Conservation (phyloP, 2,329 filamentous ascomycete genomes). For the Colletotrichum lindemuthianum region DNA sequence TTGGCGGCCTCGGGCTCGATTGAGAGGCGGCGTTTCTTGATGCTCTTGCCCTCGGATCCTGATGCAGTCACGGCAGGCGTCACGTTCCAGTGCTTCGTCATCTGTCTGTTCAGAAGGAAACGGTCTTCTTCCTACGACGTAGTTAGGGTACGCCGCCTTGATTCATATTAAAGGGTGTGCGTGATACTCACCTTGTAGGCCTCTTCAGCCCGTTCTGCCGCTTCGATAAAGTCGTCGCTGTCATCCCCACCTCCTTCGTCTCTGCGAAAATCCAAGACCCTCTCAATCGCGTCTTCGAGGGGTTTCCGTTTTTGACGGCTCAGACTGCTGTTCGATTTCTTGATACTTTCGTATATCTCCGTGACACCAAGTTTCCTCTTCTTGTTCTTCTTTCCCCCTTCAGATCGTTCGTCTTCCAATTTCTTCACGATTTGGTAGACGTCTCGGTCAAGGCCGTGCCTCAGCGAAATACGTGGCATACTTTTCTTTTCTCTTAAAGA, state of each 20-base stretch:
- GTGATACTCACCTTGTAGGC: constrained; percentile 35
- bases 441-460: constrained; percentile 71
- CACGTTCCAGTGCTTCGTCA: constrained; percentile 53
- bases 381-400: constrained; percentile 53
- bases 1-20: constrained; percentile 34
- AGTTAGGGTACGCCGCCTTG: constrained; percentile 14
- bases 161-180: neutral
- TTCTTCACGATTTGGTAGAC: constrained; percentile 84
- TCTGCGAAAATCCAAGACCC: constrained; percentile 79
- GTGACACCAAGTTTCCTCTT: constrained; percentile 61
- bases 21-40: constrained; percentile 39
- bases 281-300: constrained; percentile 86
- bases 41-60: constrained; percentile 35
- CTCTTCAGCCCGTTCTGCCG: constrained; percentile 35
- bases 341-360: constrained; percentile 77
- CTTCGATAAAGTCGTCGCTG: constrained; percentile 59
- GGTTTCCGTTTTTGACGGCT: constrained; percentile 83
- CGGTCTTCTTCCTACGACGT: constrained; percentile 46
- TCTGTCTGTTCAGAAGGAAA: constrained; percentile 53
- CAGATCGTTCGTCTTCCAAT: constrained; percentile 70
- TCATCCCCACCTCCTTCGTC: constrained; percentile 69
- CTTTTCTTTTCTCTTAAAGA: no score
- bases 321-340: constrained; percentile 86
- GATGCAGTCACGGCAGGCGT: constrained; percentile 22
- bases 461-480: constrained; percentile 51